Percentiles rank a stretch among this genome's conserved stretches.
phyloP scores from a whole-genome alignment of 2,329 filamentous ascomycete species.

The Penicillium sp. region DNA sequence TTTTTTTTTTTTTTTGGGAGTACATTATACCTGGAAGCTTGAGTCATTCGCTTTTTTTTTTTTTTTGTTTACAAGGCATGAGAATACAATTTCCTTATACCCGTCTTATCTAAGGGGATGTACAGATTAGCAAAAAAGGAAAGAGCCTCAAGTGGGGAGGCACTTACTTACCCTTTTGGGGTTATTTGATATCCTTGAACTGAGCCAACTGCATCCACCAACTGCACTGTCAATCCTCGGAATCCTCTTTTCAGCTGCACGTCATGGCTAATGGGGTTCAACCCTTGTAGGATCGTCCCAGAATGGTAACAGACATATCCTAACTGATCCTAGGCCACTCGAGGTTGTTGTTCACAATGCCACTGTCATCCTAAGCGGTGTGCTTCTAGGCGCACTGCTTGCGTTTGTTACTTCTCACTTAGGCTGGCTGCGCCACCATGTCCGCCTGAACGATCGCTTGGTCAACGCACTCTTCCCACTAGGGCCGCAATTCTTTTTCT shows the following conservation, averaged over 20 bases:
- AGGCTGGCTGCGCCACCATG: neutral
- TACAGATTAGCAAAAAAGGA: neutral
- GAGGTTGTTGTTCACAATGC: neutral
- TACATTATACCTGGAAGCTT: slow-evolving; percentile 1
- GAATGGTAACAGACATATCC: neutral
- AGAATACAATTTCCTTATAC: slow-evolving; percentile 3
- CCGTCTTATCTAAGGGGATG: neutral
- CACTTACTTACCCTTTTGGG: neutral
- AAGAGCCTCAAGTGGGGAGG: neutral
- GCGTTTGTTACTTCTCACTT: neutral
- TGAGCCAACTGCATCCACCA: neutral
- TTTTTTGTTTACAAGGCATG: slow-evolving; percentile 3
- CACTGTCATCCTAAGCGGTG: slow-evolving; percentile 7
- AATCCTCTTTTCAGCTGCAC: neutral
- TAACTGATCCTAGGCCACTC: neutral
- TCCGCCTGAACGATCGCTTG: neutral
- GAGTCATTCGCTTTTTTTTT: too few relatives aligned
- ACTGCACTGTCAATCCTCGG: slow-evolving; percentile 1
- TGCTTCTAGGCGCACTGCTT: neutral
- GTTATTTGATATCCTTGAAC: neutral
- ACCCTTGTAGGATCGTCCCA: neutral
- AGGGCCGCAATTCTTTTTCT: neutral
- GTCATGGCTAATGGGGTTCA: slow-evolving; percentile 2
- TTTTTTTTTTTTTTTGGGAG: neutral
- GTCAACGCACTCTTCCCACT: neutral